Conservation (phyloP, 164 flowering plant genomes). For the Hamamelis virginiana region DNA sequence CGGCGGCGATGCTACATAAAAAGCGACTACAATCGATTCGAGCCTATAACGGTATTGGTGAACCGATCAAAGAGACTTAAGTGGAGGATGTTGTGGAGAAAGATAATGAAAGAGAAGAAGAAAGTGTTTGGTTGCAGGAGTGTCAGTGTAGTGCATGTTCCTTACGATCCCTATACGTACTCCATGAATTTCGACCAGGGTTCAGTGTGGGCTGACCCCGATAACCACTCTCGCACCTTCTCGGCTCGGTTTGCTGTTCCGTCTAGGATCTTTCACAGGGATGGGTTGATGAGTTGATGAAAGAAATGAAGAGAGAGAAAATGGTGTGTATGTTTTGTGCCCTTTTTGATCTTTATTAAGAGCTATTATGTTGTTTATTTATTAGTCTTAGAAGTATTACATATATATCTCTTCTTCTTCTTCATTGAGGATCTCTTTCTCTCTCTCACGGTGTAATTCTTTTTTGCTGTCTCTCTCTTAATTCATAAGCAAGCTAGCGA, state of each 20-base stretch:
- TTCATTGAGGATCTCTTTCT: too few relatives aligned
- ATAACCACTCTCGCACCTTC: slow-evolving; percentile 29
- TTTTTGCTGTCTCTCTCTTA: too few relatives aligned
- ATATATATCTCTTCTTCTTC: too few relatives aligned
- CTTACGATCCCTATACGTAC: slow-evolving; percentile 29
- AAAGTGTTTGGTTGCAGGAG: slow-evolving; percentile 14
- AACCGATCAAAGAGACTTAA: slow-evolving; percentile 1
- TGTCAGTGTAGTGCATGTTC: slow-evolving; percentile 6
- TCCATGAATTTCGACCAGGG: slow-evolving; percentile 37
- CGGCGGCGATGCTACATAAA: neutral
- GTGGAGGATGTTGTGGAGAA: slow-evolving; percentile 29
- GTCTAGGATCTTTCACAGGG: slow-evolving; percentile 19
- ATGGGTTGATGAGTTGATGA: neutral
- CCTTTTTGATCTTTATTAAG: too few relatives aligned
- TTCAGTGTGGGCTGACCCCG: slow-evolving; percentile 20
- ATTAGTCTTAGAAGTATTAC: too few relatives aligned
- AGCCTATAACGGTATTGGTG: neutral
- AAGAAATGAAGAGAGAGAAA: neutral
- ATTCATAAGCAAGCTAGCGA: too few relatives aligned
- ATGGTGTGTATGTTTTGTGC: too few relatives aligned
- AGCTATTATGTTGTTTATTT: too few relatives aligned
- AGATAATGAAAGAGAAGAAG: slow-evolving; percentile 22
- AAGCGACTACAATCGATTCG: slow-evolving; percentile 13
- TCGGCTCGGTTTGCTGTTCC: slow-evolving; percentile 41
- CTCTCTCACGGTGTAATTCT: too few relatives aligned